phyloP scores from a whole-genome alignment of 2,329 filamentous ascomycete species.

The Arachnopeziza araneosa region DNA sequence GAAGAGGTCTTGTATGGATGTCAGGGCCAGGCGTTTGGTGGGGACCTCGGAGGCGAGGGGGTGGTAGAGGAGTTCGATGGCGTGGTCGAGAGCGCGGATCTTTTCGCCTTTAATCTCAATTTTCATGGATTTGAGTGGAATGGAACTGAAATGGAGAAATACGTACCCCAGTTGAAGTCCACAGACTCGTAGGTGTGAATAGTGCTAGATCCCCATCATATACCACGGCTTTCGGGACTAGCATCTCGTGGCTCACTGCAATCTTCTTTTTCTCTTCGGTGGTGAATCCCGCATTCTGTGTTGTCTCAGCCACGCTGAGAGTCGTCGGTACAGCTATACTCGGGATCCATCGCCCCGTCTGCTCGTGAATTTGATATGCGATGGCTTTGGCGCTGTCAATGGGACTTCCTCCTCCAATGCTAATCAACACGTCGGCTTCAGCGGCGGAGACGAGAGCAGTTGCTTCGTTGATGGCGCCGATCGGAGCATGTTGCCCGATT shows the following conservation, averaged over 20 bases:
- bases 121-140: neutral
- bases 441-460: conserved; percentile 41
- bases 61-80: conserved; percentile 48
- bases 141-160: too few species aligned
- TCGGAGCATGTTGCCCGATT: conserved; percentile 50
- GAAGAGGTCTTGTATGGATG: conserved; percentile 43
- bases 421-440: conserved; percentile 48
- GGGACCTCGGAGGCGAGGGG: conserved; percentile 46
- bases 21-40: conserved; percentile 38
- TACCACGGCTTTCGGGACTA: conserved; percentile 43
- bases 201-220: conserved; percentile 47
- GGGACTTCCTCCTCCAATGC: conserved; percentile 48
- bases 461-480: conserved; percentile 48
- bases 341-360: conserved; percentile 35
- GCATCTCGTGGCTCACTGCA: conserved; percentile 36
- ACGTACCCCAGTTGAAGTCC: conserved; percentile 41
- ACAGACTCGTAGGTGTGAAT: conserved; percentile 45
- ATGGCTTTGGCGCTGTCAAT: conserved; percentile 48
- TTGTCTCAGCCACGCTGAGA: conserved; percentile 49
- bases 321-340: conserved; percentile 46
- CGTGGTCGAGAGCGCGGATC: conserved; percentile 49
- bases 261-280: conserved; percentile 44
- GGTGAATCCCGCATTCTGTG: conserved; percentile 46
- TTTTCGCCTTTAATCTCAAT: neutral
- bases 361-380: conserved; percentile 38